phyloP scores from a whole-genome alignment of 1,284 basidiomycete genomes.

The Cystobasidium slooffiae region DNA sequence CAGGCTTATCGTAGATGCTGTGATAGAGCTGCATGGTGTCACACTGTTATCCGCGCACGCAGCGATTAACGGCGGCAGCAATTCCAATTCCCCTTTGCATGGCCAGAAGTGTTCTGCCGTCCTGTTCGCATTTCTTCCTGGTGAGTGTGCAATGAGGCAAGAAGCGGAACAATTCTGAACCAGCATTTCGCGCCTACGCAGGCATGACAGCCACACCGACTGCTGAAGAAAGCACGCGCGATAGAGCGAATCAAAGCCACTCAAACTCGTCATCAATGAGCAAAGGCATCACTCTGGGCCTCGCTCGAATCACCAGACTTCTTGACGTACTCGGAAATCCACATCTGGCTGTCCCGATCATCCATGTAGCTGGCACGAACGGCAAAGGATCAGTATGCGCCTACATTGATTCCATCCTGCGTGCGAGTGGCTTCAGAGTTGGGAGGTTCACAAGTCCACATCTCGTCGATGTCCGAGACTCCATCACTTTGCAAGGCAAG shows the following conservation, averaged over 20 bases:
- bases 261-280: not conserved
- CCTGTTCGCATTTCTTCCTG: too few species aligned
- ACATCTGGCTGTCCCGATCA: constrained; percentile 74
- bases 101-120: too few species aligned
- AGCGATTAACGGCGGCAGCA: too few species aligned
- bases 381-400: constrained; percentile 94
- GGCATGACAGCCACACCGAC: constrained; percentile 1
- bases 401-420: constrained; percentile 76
- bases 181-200: not conserved
- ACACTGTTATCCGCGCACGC: too few species aligned
- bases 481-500: constrained; percentile 69
- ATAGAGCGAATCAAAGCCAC: not conserved
- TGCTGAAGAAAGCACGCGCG: not conserved
- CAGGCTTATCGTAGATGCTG: too few species aligned
- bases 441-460: constrained; percentile 94
- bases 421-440: constrained; percentile 64
- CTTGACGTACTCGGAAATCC: constrained; percentile 64
- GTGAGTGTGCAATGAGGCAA: not conserved
- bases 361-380: constrained; percentile 95
- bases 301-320: constrained; percentile 70
- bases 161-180: not conserved
- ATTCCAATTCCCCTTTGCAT: too few species aligned
- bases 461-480: constrained; percentile 77
- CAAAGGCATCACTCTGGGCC: constrained; percentile 70
- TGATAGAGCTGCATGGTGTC: too few species aligned